phyloP scores from a whole-genome alignment of 306 rosid genomes.

The Cucurbita moschata region DNA sequence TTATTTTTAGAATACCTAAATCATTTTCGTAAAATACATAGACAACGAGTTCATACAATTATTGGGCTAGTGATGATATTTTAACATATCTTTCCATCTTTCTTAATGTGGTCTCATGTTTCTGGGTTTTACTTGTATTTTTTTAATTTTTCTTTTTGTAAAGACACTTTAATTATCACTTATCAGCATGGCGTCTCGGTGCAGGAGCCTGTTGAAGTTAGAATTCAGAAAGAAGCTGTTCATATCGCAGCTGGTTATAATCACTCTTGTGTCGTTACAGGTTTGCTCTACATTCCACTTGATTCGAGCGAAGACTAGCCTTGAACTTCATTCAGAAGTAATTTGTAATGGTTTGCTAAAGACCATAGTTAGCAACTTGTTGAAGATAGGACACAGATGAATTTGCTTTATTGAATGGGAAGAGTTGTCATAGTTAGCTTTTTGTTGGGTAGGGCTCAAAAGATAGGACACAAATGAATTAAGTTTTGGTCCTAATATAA shows the following conservation, averaged over 20 bases:
- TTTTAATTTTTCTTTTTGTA: not conserved
- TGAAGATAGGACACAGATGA: no score
- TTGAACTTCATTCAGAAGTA: slow-evolving; percentile 2
- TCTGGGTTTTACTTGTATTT: not conserved
- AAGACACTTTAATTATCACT: slow-evolving; percentile 2
- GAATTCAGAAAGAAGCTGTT: slow-evolving; percentile 47
- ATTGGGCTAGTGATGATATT: no score
- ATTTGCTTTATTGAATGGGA: no score
- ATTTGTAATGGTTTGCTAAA: not conserved
- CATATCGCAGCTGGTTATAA: slow-evolving; percentile 72
- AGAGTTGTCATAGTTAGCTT: no score
- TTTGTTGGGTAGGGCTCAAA: not conserved
- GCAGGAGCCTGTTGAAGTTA: slow-evolving; percentile 64
- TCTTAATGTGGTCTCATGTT: not conserved
- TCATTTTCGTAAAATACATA: no score
- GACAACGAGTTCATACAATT: no score
- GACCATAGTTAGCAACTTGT: no score
- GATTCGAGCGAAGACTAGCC: not conserved
- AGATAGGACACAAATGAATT: no score
- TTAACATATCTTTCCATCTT: not conserved
- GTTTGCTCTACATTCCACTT: slow-evolving; percentile 20
- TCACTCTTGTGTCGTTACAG: slow-evolving; percentile 83
- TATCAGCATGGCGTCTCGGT: slow-evolving; percentile 7
- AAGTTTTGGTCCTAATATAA: not conserved
- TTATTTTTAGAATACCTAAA: no score